Evolutionary conservation across 2,329 filamentous ascomycete genomes (phyloP).

Genomic region (Sclerotinia trifoliorum): DNA sequence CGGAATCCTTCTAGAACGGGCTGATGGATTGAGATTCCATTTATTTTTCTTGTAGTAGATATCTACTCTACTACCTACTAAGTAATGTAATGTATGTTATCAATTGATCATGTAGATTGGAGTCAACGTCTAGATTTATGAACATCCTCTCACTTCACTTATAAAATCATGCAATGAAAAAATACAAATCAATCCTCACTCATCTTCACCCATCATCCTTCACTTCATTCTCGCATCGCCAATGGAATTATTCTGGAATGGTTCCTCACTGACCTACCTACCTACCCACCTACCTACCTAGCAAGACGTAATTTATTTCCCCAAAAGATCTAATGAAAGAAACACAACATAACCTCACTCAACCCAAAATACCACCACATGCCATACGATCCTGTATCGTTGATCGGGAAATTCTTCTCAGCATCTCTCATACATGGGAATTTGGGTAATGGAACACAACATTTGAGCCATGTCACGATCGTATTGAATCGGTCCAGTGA

Average conservation of each 20-base stretch:
- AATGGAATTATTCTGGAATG: neutral
- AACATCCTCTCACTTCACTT: neutral
- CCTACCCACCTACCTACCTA: too few relatives aligned
- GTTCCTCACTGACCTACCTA: neutral
- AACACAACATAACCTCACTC: neutral
- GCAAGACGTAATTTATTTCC: neutral
- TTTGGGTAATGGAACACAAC: neutral
- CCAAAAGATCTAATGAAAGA: neutral
- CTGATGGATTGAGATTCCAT: neutral
- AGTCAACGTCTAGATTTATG: neutral
- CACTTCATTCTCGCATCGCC: neutral
- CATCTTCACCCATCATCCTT: neutral
- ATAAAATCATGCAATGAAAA: too few relatives aligned
- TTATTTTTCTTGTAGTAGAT: neutral
- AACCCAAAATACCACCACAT: neutral
- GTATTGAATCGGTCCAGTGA: slow-evolving; percentile 12
- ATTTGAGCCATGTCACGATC: neutral
- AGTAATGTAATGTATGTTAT: too few relatives aligned
- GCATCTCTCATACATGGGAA: neutral
- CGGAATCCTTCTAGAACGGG: slow-evolving; percentile 3
- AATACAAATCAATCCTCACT: neutral
- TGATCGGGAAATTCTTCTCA: slow-evolving; percentile 10
- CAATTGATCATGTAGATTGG: too few relatives aligned
- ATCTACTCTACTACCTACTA: too few relatives aligned
- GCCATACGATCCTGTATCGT: slow-evolving; percentile 1